Percentiles rank a stretch among this genome's conserved stretches.
These are phyloP conservation scores for Pestalotiopsis sp. DNA, from an alignment of 2,329 filamentous ascomycete species.

Conservation along the genomic window DNA sequence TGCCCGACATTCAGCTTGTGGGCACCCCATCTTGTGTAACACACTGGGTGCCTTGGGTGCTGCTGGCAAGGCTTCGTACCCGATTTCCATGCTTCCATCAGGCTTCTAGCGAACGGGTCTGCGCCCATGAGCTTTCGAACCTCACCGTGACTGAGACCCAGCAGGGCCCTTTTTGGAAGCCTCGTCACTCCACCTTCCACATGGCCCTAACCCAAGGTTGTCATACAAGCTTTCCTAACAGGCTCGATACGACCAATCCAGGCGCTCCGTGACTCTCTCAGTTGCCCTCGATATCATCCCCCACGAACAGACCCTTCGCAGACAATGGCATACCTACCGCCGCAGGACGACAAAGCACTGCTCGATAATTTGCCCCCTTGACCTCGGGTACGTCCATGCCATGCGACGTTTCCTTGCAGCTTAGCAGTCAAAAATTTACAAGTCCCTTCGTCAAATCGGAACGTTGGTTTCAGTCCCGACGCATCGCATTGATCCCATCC, in stretches of 20 bases:
- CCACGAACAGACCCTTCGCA: background rate
- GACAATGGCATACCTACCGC: background rate
- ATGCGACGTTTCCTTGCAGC: background rate
- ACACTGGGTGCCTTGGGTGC: background rate
- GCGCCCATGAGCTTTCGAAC: background rate
- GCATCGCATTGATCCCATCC: background rate
- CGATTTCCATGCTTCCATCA: conserved; percentile 3
- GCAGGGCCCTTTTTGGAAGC: background rate
- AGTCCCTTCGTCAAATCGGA: background rate
- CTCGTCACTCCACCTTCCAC: background rate
- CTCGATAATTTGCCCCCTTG: background rate
- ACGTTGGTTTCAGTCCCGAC: conserved; percentile 1
- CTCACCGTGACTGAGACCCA: background rate
- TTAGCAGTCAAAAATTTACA: background rate
- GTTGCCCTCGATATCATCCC: background rate
- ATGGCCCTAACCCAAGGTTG: background rate
- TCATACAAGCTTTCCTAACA: conserved; percentile 1
- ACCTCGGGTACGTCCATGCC: background rate
- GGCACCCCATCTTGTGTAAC: background rate
- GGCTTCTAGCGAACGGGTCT: conserved; percentile 7
- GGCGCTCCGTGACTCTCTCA: background rate
- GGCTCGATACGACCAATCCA: background rate
- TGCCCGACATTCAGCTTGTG: background rate
- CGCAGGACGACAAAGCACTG: background rate
- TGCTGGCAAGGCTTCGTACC: background rate